Evolutionary conservation across 805 yeast species (phyloP), one percentile per base, ranked within the genome.

Genomic region (Lachancea sp.): DNA sequence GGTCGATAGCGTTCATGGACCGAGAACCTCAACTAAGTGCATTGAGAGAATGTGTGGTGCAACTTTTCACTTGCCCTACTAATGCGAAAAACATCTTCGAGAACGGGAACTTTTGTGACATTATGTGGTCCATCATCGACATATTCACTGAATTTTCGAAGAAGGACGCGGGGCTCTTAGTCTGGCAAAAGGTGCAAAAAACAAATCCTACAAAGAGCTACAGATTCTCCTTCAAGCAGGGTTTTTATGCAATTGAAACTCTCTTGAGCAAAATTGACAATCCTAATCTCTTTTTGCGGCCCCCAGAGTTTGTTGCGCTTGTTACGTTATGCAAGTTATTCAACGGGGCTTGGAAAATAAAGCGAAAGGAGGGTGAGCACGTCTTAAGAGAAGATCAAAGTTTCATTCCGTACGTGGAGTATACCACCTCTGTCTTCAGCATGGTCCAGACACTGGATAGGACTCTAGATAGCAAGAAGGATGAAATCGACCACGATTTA

Each of bases 1-100:
- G 70, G 13, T 67, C 72, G 10, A 65, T 75, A 44, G 77, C 79
- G n/a, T 57, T 64, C 17, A 68, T 79, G 50, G 99, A 93, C 57
- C 73, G 96, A 48, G 98, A 93, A 57, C 95, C 96, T 0, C 96
- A 89, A 54, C 66, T 78, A 44, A 86, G 91, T 11, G 73, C 85
- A 3, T 72, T 90, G 69, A 74, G 81, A 32, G 78, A 82, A 32
- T 66, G 91, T 17, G 80, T 95, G 0, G 81, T 91, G 0, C 99
- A 93, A 64, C 67, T 93, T 18, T 89, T 89, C 63, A 90, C 97
- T 0, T 83, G 95, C 44, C 96, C 97, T 0, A 77, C 89, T 0
- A 82, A 84, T 51, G 81, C 95, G 0, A 75, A 77, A 1, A 60
- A 55, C 34, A 64, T 79, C 15, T 63, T 79, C 17, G 55, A 66